These are phyloP conservation scores for Aspergillaceae sp. DNA, from an alignment of 2,329 filamentous ascomycete genomes.

Conservation along the genomic window DNA sequence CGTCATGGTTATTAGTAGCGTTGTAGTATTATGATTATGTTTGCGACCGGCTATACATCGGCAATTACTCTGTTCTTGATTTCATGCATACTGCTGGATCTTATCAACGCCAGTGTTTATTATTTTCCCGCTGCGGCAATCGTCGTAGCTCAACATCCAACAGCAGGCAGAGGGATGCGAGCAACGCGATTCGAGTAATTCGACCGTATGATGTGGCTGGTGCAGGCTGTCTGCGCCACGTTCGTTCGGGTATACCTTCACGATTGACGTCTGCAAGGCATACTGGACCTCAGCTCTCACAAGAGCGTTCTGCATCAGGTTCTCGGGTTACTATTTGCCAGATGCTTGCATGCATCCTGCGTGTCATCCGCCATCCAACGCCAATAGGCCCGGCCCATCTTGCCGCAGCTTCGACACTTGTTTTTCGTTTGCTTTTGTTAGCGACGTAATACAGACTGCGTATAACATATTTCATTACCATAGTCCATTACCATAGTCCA, in stretches of 20 bases:
- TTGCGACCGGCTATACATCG: not conserved
- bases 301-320: too few species aligned
- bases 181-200: not conserved
- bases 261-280: not conserved
- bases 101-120: too few species aligned
- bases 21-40: not conserved
- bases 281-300: not conserved
- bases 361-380: too few species aligned
- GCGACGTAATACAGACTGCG: too few species aligned
- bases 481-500: too few species aligned
- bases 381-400: too few species aligned
- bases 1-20: too few species aligned
- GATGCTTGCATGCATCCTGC: too few species aligned
- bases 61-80: not conserved
- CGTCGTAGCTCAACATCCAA: not conserved
- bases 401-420: too few species aligned
- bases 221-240: conserved; percentile 1
- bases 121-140: not conserved
- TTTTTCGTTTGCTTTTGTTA: too few species aligned
- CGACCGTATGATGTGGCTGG: conserved; percentile 3
- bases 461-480: too few species aligned
- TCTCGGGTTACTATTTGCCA: too few species aligned
- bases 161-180: not conserved
- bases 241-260: not conserved
- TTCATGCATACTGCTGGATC: not conserved